Base-by-base conservation (phyloP, 2,329 filamentous ascomycete species). In the Amauroascus niger region DNA sequence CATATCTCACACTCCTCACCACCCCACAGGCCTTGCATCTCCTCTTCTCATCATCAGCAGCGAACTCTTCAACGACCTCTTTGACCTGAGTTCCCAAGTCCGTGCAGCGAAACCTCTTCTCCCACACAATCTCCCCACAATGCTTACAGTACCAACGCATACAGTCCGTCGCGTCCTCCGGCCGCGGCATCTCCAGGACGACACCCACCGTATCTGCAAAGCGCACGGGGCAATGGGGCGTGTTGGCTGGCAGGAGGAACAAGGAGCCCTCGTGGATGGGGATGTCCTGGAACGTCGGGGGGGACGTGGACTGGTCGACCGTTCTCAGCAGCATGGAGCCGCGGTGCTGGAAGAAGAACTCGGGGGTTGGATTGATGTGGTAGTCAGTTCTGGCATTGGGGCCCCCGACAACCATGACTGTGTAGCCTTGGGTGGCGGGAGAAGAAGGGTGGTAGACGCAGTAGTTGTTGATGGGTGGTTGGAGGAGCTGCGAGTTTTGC, bases 321-420 rank as follows among this genome's bases (percentile, higher is more conserved):
- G 93, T 86, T 68, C 94, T 95, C 62, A 98, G 84, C 55, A 93
- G 77, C 91, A 97, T 96, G 60, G 85, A 83, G 60, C 93, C 93
- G 64, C 84, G 83, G 79, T 95, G 83, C 72, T 97, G 91, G 78
- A 93, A 97, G 81, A 97, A 98, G 84, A 90, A 97, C 71, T 97
- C 93, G 11, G 93, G 83, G 0, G 91, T 97, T 63, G 83, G 76
- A 77, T 97, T 97, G 79, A 97, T 91, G 78, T 97, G 93, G 77
- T 96, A 98, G 77, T 97, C 93, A 53, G 90, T 96, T 59, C 93
- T 83, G 57, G 88, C 88, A 71, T 97, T 97, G 64, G 93, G 93
- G 11, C 93, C 93, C 67, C 93, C 93, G 58, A 98, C 90, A 63
- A 95, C 89, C 86, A 75, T 75, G 58, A 90, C 89, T 65, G 96